Base-by-base conservation (phyloP, 192 early-diverging fungal species). In the Phlyctochytrium arcticum region DNA sequence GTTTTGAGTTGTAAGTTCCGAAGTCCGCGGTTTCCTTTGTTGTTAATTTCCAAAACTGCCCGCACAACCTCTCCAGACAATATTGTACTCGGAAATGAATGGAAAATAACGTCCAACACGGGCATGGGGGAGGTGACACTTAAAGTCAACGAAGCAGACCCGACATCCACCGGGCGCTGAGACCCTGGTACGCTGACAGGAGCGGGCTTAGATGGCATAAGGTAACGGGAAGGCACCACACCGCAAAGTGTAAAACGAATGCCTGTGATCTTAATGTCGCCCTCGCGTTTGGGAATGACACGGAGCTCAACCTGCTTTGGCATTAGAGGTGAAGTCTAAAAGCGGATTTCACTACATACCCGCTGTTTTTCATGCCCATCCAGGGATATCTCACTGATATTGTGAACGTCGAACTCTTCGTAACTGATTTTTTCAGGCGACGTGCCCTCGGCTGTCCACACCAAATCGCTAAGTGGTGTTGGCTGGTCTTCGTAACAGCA, bases 111-210 rank as follows among this genome's bases (percentile, higher is more conserved):
- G 54, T 94, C 89, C 32, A 96, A 67, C 8, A 91, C 79, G 5
- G 96, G 94, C 87, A 95, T 88, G 2, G 86, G 84, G 0, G 85
- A 82, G 1, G 88, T 89, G 3, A 95, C 88, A 6, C 79, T 69
- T 34, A 98, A 79, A 23, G 81, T 84, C 12, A 96, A 70, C 17
- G 85, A n/a, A 7, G 65, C 19, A n/a, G n/a, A n/a, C n/a, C n/a
- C n/a, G n/a, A n/a, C n/a, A n/a, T n/a, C n/a, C 37, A 37, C 46
- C 6, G 34, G 9, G n/a, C 85, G 82, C 67, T 93, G 92, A 15
- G 90, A 69, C 19, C 92, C 84, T 30, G 78, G 79, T 0, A 91
- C 91, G 0, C 75, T 77, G n/a, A n/a, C n/a, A n/a, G n/a, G n/a
- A n/a, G n/a, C n/a, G n/a, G n/a, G n/a, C n/a, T n/a, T n/a, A 54